A percentile compares a stretch with the other conserved stretches of the same genome.
Evolutionary conservation across 1,284 basidiomycete genomes (phyloP).

Genomic region (Moesziomyces sp.): DNA sequence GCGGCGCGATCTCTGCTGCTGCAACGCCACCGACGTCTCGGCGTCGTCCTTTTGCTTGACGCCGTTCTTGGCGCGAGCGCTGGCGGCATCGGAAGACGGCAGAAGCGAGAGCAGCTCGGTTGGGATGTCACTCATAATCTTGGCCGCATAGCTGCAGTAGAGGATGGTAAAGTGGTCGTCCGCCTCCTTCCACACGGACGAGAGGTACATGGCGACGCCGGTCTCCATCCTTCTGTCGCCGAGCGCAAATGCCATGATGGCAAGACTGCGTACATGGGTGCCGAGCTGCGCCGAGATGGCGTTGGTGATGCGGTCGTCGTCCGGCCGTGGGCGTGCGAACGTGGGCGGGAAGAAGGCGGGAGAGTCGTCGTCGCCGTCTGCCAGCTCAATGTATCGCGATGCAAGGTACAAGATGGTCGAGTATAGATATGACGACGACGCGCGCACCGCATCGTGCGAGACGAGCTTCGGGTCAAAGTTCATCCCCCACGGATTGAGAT

Average conservation of each 20-base stretch:
- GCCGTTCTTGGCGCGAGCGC: conserved; percentile 12
- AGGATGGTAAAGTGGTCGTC: conserved; percentile 49
- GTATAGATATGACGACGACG: conserved; percentile 43
- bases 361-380: conserved; percentile 15
- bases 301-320: conserved; percentile 24
- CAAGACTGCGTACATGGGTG: conserved; percentile 36
- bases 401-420: conserved; percentile 43
- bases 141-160: conserved; percentile 50
- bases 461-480: conserved; percentile 42
- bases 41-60: conserved; percentile 4
- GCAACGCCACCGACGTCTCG: background rate
- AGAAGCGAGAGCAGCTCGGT: conserved; percentile 40
- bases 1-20: conserved; percentile 22
- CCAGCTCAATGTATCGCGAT: conserved; percentile 40
- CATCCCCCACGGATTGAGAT: conserved; percentile 49
- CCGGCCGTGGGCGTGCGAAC: conserved; percentile 14
- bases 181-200: conserved; percentile 49
- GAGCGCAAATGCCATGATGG: conserved; percentile 34
- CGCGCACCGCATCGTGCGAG: conserved; percentile 39
- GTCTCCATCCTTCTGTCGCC: conserved; percentile 45
- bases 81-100: conserved; percentile 8
- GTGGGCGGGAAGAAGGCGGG: conserved; percentile 7
- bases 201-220: conserved; percentile 44
- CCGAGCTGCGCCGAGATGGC: conserved; percentile 34
- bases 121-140: conserved; percentile 50